phyloP scores from a whole-genome alignment of 73 alveolate species.

The Tetrahymena malaccensis region DNA sequence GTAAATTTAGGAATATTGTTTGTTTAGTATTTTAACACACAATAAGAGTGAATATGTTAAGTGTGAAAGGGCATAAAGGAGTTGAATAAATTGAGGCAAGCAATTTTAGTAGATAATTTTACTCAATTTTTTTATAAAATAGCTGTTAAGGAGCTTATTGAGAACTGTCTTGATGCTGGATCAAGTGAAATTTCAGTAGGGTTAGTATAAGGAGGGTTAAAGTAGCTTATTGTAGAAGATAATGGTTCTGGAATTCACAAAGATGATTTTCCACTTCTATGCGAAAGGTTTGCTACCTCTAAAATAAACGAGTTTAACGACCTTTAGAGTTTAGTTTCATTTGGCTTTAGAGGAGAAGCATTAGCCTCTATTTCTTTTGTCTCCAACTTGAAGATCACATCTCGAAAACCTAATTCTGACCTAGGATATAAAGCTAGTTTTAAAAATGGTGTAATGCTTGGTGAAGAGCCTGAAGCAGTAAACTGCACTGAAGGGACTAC shows the following conservation, averaged over 20 bases:
- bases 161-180: conserved; percentile 93
- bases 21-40: background rate
- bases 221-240: conserved; percentile 76
- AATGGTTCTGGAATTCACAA: conserved; percentile 89
- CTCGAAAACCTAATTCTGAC: conserved; percentile 60
- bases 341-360: conserved; percentile 99
- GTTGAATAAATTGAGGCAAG: background rate
- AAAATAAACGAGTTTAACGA: conserved; percentile 77
- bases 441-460: conserved; percentile 58
- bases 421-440: conserved; percentile 71
- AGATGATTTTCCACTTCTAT: conserved; percentile 83
- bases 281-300: conserved; percentile 93
- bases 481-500: conserved; percentile 66
- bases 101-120: background rate
- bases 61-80: background rate
- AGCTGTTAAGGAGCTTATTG: conserved; percentile 89
- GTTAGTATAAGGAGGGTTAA: conserved; percentile 81
- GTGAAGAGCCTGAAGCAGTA: conserved; percentile 17
- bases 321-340: conserved; percentile 60
- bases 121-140: background rate
- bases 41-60: background rate
- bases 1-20: background rate
- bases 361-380: conserved; percentile 84
- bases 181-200: conserved; percentile 61
- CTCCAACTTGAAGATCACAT: conserved; percentile 69